phyloP scores from a whole-genome alignment of 164 flowering plant genomes.

The Chimonanthus praecox region DNA sequence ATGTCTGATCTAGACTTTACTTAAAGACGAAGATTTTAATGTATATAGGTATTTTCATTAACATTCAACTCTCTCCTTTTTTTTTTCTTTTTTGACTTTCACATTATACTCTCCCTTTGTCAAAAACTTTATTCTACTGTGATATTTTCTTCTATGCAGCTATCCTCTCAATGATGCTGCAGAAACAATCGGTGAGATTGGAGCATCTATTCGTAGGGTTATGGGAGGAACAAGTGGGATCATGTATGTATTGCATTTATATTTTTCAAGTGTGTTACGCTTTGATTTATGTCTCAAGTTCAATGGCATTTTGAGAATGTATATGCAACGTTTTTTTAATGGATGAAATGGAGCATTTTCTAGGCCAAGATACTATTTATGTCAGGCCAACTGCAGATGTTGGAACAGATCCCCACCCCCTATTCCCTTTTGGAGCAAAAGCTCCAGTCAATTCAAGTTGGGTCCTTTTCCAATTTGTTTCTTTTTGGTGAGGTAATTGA shows the following conservation, averaged over 20 bases:
- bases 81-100: background rate
- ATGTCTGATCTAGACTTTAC: too few species aligned
- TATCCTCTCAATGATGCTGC: constrained; percentile 94
- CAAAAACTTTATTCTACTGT: background rate
- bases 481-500: background rate
- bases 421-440: background rate
- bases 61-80: background rate
- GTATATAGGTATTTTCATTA: background rate
- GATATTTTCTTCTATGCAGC: constrained; percentile 35
- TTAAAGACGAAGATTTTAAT: too few species aligned
- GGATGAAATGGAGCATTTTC: background rate
- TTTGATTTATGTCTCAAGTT: constrained; percentile 1
- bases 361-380: background rate
- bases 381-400: background rate
- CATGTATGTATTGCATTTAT: constrained; percentile 58
- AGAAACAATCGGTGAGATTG: constrained; percentile 82
- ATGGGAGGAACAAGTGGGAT: constrained; percentile 99
- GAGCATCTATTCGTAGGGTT: constrained; percentile 68
- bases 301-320: background rate
- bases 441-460: background rate
- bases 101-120: background rate
- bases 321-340: background rate
- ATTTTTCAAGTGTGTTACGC: background rate
- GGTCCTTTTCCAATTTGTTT: too few species aligned
- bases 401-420: background rate